Evolutionary conservation across 2,329 filamentous ascomycete species (phyloP), one percentile per base, ranked within the genome.

Genomic region (Thermomyces lanuginosus): DNA sequence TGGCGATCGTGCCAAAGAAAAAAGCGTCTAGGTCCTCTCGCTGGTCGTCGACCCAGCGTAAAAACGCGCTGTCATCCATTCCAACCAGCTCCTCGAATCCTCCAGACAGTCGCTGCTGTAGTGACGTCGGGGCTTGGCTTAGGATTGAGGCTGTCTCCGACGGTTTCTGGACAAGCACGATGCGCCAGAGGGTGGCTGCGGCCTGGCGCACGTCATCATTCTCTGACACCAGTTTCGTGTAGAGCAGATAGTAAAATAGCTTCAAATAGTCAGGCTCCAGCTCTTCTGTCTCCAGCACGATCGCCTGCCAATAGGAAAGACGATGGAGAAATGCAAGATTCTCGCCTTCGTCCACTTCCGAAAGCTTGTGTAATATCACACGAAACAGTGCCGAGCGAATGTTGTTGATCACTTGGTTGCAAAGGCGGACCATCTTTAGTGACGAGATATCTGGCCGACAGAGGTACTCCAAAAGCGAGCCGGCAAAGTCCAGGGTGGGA

Each of bases 281-380:
- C 3, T 79, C 76, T 9, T 89, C 71, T 3, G 76, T 72, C 2
- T 74, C 75, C 9, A 98, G 60, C 9, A 98, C 72, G 10, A 92
- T 79, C 11, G 81, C 83, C 48, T 95, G 89, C 89, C 89, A 98
- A 50, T 93, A 95, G 0, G 81, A 72, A 41, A 98, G 70, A 45
- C 83, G 86, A 33, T 80, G 68, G 51, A 98, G 69, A 31, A 91
- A 82, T 1, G 66, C 59, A 14, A 76, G 64, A 1, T 73, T 71
- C 24, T 81, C 73, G 5, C 55, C 53, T 17, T 76, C 74, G 26
- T 92, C 79, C 27, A 84, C 65, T 40, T 92, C 82, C 0, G 84
- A 92, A 4, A 98, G 63, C 33, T 76, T 70, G 16, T 93, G 64
- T 10, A 95, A 60, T 4, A 83, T 71, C 4, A 91, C 68, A 34